Evolutionary conservation across 371 early-diverging fungal species (phyloP), one percentile per base, ranked within the genome.

Genomic region (Apophysomyces trapeziformis): DNA sequence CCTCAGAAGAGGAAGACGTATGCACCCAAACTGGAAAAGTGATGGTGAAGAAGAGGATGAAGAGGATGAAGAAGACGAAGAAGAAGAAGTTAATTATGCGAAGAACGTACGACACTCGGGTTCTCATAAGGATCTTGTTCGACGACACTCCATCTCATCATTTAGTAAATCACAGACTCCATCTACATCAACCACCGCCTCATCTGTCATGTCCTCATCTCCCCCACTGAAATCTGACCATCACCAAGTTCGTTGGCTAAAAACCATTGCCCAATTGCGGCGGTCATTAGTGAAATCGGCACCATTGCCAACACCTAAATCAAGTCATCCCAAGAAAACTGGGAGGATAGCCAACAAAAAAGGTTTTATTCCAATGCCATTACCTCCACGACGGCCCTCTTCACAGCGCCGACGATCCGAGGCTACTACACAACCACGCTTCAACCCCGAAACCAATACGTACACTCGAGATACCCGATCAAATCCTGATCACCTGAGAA

Each of bases 401-500:
- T 65, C 69, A 11, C 76, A 76, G 9, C 68, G 68, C 21, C 76
- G 83, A 56, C 69, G 83, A 63, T 82, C 83, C 5, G 83, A 82
- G 68, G 83, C 83, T 0, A 82, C 83, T 0, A 82, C 83, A 1
- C 80, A 82, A 57, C 83, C 83, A 54, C 74, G 83, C 32, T 82
- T 82, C 62, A 71, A 82, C 54, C 80, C 80, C 61, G 77, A 70
- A 16, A 82, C 83, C 21, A 82, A 82, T 59, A 82, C 83, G 26
- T 82, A 82, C 41, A 75, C 74, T 45, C 76, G 87, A 64, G 87
- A 85, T 71, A 85, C 84, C 64, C 79, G 87, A 35, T 85, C 86
- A 58, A 87, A 87, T 58, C 70, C 87, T 37, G 87, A 83, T 71
- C 85, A 87, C 69, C 60, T 87, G 58, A 71, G 86, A 57, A 87